Conservation (phyloP, 768 basidiomycete genomes). For the Amanita fuliginea region DNA sequence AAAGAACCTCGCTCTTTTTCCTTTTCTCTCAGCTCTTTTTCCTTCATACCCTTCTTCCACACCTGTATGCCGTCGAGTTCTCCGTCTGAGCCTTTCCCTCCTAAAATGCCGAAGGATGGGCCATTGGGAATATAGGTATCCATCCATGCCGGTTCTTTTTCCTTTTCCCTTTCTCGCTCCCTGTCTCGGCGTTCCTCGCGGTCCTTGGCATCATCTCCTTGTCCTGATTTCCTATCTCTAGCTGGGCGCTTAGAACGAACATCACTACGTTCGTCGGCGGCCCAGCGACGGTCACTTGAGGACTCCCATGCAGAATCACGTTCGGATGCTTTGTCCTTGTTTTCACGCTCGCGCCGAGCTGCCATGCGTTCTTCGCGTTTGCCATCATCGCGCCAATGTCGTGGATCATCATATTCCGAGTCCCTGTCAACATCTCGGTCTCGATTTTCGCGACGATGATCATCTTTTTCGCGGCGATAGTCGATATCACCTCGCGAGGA, state of each 20-base stretch:
- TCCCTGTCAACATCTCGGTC: conserved; percentile 35
- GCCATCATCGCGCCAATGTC: conserved; percentile 78
- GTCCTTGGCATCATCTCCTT: conserved; percentile 32
- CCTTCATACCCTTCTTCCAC: conserved; percentile 79
- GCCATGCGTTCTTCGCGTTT: conserved; percentile 68
- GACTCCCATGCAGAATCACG: conserved; percentile 36
- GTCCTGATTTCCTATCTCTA: conserved; percentile 40
- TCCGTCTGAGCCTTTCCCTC: conserved; percentile 46
- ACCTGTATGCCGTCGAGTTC: conserved; percentile 79
- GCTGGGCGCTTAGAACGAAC: conserved; percentile 42
- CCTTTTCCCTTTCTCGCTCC: conserved; percentile 48
- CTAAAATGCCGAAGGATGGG: conserved; percentile 48
- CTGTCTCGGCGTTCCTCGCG: conserved; percentile 38
- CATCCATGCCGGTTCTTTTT: conserved; percentile 92
- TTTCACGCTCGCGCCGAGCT: conserved; percentile 39
- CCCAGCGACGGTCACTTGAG: conserved; percentile 45
- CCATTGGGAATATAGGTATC: conserved; percentile 69
- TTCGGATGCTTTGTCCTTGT: conserved; percentile 29
- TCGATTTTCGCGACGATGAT: conserved; percentile 6
- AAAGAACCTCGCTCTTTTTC: conserved; percentile 10
- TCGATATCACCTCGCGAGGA: conserved; percentile 21
- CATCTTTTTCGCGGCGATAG: conserved; percentile 14
- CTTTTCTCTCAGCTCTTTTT: conserved; percentile 54
- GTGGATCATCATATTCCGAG: conserved; percentile 50
- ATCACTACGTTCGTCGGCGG: conserved; percentile 47